phyloP scores from a whole-genome alignment of 2,329 filamentous ascomycete species.

The Blumeria hordei region DNA sequence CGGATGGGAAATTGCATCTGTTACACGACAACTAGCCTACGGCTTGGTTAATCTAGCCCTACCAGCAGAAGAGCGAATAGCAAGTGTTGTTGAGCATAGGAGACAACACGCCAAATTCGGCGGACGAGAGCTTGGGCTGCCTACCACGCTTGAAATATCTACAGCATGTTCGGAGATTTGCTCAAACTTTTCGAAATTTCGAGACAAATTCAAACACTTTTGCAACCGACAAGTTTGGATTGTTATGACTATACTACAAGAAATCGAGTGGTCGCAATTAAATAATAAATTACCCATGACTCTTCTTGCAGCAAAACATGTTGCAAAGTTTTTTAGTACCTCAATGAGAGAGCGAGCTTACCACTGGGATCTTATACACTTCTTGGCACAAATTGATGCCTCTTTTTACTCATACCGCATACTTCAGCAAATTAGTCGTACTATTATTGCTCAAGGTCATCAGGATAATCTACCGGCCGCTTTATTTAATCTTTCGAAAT shows the following conservation, averaged over 20 bases:
- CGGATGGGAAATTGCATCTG: conserved; percentile 29
- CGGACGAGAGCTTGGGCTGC: conserved; percentile 11
- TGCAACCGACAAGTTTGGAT: conserved; percentile 8
- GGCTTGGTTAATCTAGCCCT: conserved; percentile 21
- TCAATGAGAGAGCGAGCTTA: conserved; percentile 3
- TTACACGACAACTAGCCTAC: conserved; percentile 29
- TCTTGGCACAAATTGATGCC: conserved; percentile 13
- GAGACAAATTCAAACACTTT: conserved; percentile 4
- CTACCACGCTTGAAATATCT: conserved; percentile 7
- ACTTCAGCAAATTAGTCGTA: conserved; percentile 10
- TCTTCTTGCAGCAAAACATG: conserved; percentile 4
- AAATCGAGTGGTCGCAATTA: conserved; percentile 10
- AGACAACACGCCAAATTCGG: conserved; percentile 9
- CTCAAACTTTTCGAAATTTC: conserved; percentile 4
- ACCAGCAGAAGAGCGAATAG: conserved; percentile 6
- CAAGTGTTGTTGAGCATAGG: conserved; percentile 12
- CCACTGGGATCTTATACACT: conserved; percentile 15
- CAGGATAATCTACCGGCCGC: too few species aligned
- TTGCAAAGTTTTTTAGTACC: conserved; percentile 1
- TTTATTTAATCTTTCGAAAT: too few species aligned
- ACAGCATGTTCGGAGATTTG: conserved; percentile 8
- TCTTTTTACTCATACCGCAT: conserved; percentile 15
- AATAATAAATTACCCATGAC: conserved; percentile 7
- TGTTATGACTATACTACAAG: conserved; percentile 11
- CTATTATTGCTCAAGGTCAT: too few species aligned